Evolutionary conservation across 2,329 filamentous ascomycete genomes (phyloP), one percentile per base, ranked within the genome.

Genomic region (Phyllosticta paracitricarpa): DNA sequence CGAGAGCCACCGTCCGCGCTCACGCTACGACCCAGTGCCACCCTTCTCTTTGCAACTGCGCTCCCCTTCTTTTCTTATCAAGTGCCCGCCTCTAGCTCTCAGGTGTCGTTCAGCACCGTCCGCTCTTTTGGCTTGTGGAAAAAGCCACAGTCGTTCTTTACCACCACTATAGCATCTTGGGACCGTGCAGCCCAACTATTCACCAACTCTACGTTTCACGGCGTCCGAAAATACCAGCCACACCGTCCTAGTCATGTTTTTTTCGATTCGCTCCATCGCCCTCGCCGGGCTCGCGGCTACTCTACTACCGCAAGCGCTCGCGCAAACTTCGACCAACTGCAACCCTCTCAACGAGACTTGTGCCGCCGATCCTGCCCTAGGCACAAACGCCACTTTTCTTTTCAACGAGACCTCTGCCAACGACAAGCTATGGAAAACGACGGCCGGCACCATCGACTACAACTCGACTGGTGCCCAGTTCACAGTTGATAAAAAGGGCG

Each of bases 251-350:
- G 56, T 60, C 59, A 61, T 61, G 59, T 48, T 40, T 51, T 26
- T 53, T 54, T 22, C 59, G 51, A 28, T 28, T 28, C 59, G 55
- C 54, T 58, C 56, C 40, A 65, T 76, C 58, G 70, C 73, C 62
- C 69, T 72, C 30, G 61, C 74, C 33, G 71, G 73, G 52, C 66
- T 74, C n/a, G 66, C 78, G 28, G 68, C 71, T 51, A 64, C 66
- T 48, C 63, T 74, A 51, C 63, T 72, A 51, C 74, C 81, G 61
- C 73, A 82, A 53, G 78, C 79, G 56, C 66, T 80, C 48, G 91
- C 88, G 56, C 93, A 97, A 73, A 91, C 91, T 33, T 84, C 76
- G 61, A 91, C 89, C 7, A 73, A 80, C 52, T 97, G 92, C 78
- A 86, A 95, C 70, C 92, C 93, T 4, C 79, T 87, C 68, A 82